phyloP scores from a whole-genome alignment of 2,329 filamentous ascomycete genomes.

The Penicillium brasilianum region DNA sequence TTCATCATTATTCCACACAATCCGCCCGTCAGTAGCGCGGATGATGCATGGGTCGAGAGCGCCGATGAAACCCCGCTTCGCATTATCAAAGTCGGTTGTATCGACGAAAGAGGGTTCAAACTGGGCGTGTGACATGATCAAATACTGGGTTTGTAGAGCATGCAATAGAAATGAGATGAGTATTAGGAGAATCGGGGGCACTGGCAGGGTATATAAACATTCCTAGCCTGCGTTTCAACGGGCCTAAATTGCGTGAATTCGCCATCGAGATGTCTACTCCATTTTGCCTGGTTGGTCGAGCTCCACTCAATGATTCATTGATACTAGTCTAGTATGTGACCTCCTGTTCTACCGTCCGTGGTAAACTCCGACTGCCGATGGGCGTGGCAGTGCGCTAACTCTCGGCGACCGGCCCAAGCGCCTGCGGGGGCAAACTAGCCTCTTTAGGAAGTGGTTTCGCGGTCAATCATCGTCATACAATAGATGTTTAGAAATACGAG shows the following conservation, averaged over 20 bases:
- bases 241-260: neutral
- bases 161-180: neutral
- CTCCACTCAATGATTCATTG: neutral
- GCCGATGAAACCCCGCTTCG: slow-evolving; percentile 28
- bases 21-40: neutral
- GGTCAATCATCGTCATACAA: neutral
- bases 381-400: neutral
- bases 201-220: too few species aligned
- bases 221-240: neutral
- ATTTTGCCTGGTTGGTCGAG: slow-evolving; percentile 6
- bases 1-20: slow-evolving; percentile 39
- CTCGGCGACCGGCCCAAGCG: neutral
- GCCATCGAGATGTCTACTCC: slow-evolving; percentile 10
- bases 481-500: neutral
- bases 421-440: neutral
- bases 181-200: too few species aligned
- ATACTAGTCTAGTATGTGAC: neutral
- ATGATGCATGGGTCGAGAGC: slow-evolving; percentile 26
- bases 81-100: slow-evolving; percentile 11
- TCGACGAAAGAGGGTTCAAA: slow-evolving; percentile 13
- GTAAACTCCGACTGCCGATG: slow-evolving; percentile 5
- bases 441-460: slow-evolving; percentile 4
- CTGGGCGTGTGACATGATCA: neutral
- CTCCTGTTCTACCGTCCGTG: neutral
- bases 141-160: neutral